phyloP scores from a whole-genome alignment of 257 asterid species.

The Fraxinus cuspidata region DNA sequence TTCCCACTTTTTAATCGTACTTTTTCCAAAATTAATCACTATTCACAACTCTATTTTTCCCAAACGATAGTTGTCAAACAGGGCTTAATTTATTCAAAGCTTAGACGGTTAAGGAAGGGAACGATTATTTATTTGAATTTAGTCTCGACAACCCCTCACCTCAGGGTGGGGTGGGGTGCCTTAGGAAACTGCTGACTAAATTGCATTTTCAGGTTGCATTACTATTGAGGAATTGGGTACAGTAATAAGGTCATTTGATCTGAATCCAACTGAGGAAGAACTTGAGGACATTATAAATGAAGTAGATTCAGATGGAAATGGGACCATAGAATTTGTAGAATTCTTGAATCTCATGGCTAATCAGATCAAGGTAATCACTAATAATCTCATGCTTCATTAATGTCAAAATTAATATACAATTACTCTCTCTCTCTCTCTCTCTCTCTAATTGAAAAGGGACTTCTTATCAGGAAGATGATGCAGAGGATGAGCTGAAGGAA shows the following conservation, averaged over 20 bases:
- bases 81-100: no score
- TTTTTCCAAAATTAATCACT: no score
- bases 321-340: constrained; percentile 45
- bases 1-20: no score
- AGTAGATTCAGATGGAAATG: constrained; percentile 59
- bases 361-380: constrained; percentile 37
- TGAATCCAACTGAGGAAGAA: constrained; percentile 50
- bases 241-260: constrained; percentile 49
- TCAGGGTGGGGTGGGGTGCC: no score
- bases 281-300: constrained; percentile 45
- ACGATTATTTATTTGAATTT: no score
- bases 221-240: constrained; percentile 51
- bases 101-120: no score
- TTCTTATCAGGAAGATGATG: constrained; percentile 40
- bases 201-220: constrained; percentile 37
- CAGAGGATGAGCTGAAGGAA: constrained; percentile 55
- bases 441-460: background rate
- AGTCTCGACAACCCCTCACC: no score
- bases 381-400: background rate
- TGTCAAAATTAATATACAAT: no score
- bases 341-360: constrained; percentile 51
- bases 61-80: no score
- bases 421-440: no score
- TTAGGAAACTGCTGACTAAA: no score
- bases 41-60: no score